These are phyloP conservation scores for Chlamydomonas asymmetrica DNA, from an alignment of 139 green algal species.

Conservation along the genomic window DNA sequence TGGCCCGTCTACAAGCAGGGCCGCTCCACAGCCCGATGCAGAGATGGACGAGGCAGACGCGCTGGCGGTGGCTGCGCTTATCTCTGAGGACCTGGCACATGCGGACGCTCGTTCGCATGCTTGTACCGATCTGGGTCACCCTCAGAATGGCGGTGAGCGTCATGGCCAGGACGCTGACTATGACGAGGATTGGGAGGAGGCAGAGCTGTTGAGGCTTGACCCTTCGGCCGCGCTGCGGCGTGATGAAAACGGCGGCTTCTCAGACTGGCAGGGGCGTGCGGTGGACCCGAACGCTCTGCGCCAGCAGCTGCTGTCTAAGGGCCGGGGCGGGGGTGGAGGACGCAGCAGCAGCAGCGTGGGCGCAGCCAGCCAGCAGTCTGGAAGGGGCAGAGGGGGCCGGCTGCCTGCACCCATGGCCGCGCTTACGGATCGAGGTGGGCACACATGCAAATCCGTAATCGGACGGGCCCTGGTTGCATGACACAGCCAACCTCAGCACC, in stretches of 20 bases:
- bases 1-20: too few species aligned
- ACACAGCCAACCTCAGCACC: too few species aligned
- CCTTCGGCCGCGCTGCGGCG: slow-evolving; percentile 12
- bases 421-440: background rate
- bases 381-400: slow-evolving; percentile 1
- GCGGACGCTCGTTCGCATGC: too few species aligned
- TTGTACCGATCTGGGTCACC: background rate
- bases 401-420: background rate
- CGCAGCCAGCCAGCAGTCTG: background rate
- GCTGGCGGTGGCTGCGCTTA: slow-evolving; percentile 23
- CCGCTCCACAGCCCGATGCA: too few species aligned
- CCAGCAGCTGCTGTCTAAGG: too few species aligned
- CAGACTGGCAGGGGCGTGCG: too few species aligned
- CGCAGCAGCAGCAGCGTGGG: background rate
- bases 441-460: too few species aligned
- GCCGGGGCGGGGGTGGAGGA: background rate
- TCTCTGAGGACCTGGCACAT: slow-evolving; percentile 18
- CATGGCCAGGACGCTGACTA: too few species aligned
- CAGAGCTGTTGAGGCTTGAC: slow-evolving; percentile 3
- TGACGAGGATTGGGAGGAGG: background rate
- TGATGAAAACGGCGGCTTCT: too few species aligned
- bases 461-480: too few species aligned
- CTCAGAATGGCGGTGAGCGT: too few species aligned
- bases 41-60: slow-evolving; percentile 24
- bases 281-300: slow-evolving; percentile 7